A percentile compares a stretch with the other conserved stretches of the same genome.
Conservation (phyloP, 139 green algal species). For the Auxenochlorella pyrenoidosa region DNA sequence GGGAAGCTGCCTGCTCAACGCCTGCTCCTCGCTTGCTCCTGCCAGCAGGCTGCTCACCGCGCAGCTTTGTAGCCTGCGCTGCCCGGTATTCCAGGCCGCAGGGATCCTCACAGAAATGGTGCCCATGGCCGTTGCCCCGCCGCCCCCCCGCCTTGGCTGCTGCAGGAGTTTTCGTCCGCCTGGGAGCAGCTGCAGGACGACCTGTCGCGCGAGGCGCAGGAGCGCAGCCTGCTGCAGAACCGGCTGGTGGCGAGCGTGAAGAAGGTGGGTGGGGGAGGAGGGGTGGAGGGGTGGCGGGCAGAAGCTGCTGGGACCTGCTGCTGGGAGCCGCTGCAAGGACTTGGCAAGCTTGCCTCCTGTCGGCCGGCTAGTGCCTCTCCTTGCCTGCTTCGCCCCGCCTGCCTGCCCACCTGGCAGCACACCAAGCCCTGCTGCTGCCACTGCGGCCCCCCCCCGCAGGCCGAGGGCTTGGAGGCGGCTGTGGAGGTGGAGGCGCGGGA, state of each 20-base stretch:
- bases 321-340: not conserved
- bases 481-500: slow-evolving; percentile 1
- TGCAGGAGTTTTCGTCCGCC: not conserved
- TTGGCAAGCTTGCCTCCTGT: not conserved
- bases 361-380: too few relatives aligned
- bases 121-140: not conserved
- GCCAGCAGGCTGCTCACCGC: too few relatives aligned
- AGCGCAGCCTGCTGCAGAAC: slow-evolving; percentile 4
- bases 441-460: not conserved
- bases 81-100: too few relatives aligned
- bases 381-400: not conserved
- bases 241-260: not conserved
- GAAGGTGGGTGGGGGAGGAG: not conserved
- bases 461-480: not conserved
- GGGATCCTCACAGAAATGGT: too few relatives aligned
- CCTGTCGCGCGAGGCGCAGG: not conserved
- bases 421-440: not conserved
- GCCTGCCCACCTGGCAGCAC: not conserved
- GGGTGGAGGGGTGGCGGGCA: not conserved
- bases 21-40: too few relatives aligned
- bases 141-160: not conserved
- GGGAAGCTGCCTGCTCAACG: too few relatives aligned
- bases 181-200: slow-evolving; percentile 11
- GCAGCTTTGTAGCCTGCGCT: too few relatives aligned
- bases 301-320: not conserved